These are phyloP conservation scores for Holtermanniella nyarrowii DNA, from an alignment of 768 basidiomycete species.

Conservation along the genomic window DNA sequence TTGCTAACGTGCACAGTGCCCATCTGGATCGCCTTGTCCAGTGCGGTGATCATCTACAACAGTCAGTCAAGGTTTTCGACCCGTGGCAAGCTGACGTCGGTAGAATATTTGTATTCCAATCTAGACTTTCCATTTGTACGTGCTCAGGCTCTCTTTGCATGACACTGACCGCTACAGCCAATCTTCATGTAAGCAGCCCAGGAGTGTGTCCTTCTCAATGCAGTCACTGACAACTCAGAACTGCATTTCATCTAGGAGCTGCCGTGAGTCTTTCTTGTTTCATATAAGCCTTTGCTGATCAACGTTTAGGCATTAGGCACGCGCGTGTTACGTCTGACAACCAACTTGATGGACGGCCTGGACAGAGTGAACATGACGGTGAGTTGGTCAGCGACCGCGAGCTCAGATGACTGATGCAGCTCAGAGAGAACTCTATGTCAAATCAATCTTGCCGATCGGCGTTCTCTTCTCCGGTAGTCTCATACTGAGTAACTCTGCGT, in stretches of 20 bases:
- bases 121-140: constrained; percentile 67
- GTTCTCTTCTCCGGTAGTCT: constrained; percentile 85
- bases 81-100: constrained; percentile 13
- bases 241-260: constrained; percentile 35
- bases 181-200: constrained; percentile 37
- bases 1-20: constrained; percentile 45
- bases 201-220: background rate
- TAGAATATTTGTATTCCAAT: constrained; percentile 46
- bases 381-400: constrained; percentile 1
- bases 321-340: constrained; percentile 28
- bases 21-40: constrained; percentile 80
- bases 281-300: background rate
- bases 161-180: constrained; percentile 26
- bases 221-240: constrained; percentile 12
- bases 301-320: constrained; percentile 31
- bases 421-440: constrained; percentile 48
- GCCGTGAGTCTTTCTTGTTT: constrained; percentile 17
- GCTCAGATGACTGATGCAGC: background rate
- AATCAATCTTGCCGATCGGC: constrained; percentile 86
- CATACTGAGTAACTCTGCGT: constrained; percentile 83
- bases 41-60: constrained; percentile 88
- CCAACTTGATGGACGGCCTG: constrained; percentile 35
- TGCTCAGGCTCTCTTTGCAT: constrained; percentile 50
- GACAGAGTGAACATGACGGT: constrained; percentile 38
- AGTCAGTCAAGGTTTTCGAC: constrained; percentile 57